Conservation (phyloP, 1,284 basidiomycete genomes). For the Rhodotorula sp. region DNA sequence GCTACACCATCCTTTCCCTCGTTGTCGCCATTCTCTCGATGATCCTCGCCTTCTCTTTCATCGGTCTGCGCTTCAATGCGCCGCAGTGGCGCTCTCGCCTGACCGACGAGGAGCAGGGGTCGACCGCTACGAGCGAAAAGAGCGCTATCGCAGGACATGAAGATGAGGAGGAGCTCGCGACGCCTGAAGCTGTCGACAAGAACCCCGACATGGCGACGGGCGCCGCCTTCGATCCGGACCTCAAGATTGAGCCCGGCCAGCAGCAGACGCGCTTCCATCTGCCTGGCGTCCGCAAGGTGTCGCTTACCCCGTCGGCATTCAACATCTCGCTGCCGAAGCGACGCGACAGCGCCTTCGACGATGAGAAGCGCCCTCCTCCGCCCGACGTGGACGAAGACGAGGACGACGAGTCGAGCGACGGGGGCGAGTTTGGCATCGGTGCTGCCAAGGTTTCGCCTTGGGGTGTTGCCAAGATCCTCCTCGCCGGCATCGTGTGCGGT, state of each 20-base stretch:
- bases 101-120: conserved; percentile 6
- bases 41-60: conserved; percentile 55
- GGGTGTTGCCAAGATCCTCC: conserved; percentile 52
- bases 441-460: conserved; percentile 48
- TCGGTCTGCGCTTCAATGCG: conserved; percentile 51
- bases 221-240: conserved; percentile 10
- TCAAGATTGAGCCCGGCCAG: background rate
- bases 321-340: conserved; percentile 30
- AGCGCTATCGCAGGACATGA: background rate
- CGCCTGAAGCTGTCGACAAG: conserved; percentile 39
- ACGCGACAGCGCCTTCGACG: conserved; percentile 42
- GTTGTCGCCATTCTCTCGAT: conserved; percentile 53
- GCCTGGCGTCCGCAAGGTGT: background rate
- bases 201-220: background rate
- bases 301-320: background rate
- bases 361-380: conserved; percentile 33
- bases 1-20: conserved; percentile 54
- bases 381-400: conserved; percentile 36
- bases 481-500: conserved; percentile 53
- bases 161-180: conserved; percentile 18
- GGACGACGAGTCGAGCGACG: conserved; percentile 25
- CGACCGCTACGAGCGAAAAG: conserved; percentile 4
- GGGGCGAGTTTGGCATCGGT: conserved; percentile 49
- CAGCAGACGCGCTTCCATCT: conserved; percentile 8
- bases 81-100: conserved; percentile 1